Evolutionary conservation across 139 green algal genomes (phyloP).

Genomic region (Chlorella sp.): DNA sequence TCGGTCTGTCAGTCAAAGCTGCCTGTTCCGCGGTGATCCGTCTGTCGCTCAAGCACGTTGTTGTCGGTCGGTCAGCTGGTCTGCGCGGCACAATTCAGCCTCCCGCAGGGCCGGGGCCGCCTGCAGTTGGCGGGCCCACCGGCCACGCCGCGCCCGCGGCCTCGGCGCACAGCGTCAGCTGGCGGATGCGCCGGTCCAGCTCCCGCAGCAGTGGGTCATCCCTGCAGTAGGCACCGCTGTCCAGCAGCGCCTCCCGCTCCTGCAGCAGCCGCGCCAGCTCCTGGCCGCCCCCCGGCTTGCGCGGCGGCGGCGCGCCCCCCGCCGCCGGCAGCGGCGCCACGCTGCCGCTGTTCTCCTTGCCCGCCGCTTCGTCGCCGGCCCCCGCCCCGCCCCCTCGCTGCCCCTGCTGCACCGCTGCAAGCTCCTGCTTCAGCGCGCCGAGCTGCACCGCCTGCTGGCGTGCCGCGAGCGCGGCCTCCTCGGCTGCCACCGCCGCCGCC

Average conservation of each 20-base stretch:
- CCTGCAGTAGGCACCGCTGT: conserved; percentile 30
- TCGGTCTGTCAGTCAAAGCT: no score
- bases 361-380: background rate
- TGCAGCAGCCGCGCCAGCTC: conserved; percentile 31
- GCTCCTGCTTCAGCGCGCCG: conserved; percentile 27
- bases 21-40: no score
- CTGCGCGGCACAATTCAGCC: no score
- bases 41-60: no score
- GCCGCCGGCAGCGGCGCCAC: background rate
- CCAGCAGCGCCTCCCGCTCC: conserved; percentile 43
- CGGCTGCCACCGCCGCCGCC: conserved; percentile 23
- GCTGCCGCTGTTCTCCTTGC: conserved; percentile 7
- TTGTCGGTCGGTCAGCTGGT: no score
- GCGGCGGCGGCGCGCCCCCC: background rate
- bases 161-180: no score
- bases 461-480: conserved; percentile 28
- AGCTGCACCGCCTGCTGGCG: conserved; percentile 25
- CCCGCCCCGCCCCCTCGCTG: background rate
- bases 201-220: conserved; percentile 26
- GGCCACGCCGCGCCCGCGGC: no score
- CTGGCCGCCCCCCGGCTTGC: background rate
- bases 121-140: no score
- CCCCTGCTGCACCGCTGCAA: conserved; percentile 23
- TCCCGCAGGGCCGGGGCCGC: no score
- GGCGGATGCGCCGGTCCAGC: background rate